A percentile compares a stretch with the other conserved stretches of the same genome.
phyloP scores from a whole-genome alignment of 2,329 filamentous ascomycete genomes.

The Clonostachys rhizophaga region DNA sequence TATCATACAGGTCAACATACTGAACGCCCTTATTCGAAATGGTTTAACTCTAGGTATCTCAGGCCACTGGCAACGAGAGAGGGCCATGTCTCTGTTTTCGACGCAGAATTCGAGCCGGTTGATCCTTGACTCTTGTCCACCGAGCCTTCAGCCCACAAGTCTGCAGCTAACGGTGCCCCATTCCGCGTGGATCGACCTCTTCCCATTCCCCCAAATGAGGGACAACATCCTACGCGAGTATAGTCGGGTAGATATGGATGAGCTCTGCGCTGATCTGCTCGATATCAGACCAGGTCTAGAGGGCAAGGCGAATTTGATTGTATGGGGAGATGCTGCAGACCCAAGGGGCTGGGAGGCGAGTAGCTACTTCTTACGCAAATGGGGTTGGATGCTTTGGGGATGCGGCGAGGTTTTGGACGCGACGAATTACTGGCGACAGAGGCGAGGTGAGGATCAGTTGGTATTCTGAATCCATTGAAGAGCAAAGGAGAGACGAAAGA shows the following conservation, averaged over 20 bases:
- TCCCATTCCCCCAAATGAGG: slow-evolving; percentile 23
- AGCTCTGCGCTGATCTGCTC: slow-evolving; percentile 9
- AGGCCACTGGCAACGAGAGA: too few relatives aligned
- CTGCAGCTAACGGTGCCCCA: slow-evolving; percentile 7
- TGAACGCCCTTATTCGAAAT: slow-evolving; percentile 4
- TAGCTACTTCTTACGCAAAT: slow-evolving; percentile 34
- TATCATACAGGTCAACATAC: slow-evolving; percentile 5
- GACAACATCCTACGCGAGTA: slow-evolving; percentile 18
- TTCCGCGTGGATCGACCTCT: slow-evolving; percentile 27
- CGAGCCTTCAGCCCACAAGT: too few relatives aligned
- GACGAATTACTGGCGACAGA: slow-evolving; percentile 24
- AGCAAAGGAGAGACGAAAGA: too few relatives aligned
- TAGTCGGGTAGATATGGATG: slow-evolving; percentile 10
- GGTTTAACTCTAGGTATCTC: neutral
- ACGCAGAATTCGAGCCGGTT: too few relatives aligned
- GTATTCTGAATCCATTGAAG: too few relatives aligned
- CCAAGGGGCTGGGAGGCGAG: slow-evolving; percentile 38
- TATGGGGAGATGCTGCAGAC: slow-evolving; percentile 44
- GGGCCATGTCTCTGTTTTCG: too few relatives aligned
- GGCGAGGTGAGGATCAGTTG: neutral
- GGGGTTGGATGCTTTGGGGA: slow-evolving; percentile 26
- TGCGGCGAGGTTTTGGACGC: slow-evolving; percentile 25
- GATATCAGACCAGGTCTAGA: neutral
- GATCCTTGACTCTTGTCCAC: too few relatives aligned
- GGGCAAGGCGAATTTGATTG: slow-evolving; percentile 19